Conservation (phyloP, 1,284 basidiomycete species). For the Sutorius eximius region DNA sequence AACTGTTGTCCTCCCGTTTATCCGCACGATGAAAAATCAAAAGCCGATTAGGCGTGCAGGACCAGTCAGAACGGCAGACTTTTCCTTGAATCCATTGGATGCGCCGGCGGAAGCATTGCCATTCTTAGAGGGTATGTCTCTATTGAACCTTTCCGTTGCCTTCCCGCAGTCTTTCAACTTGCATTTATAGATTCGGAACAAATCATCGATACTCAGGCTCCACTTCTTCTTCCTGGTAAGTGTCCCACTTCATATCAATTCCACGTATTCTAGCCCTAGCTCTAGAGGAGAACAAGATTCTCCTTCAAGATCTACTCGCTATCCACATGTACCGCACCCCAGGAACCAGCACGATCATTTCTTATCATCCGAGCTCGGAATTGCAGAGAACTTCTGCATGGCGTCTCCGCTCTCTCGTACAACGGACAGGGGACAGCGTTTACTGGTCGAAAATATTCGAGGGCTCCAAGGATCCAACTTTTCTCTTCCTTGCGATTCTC, state of each 20-base stretch:
- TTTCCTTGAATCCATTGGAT: neutral
- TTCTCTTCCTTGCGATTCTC: slow-evolving; percentile 50
- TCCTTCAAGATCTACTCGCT: slow-evolving; percentile 38
- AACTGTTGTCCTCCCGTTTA: slow-evolving; percentile 49
- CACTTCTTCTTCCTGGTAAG: slow-evolving; percentile 39
- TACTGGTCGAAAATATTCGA: slow-evolving; percentile 57
- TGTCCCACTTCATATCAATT: neutral
- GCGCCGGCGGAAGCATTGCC: neutral
- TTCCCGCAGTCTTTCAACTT: neutral
- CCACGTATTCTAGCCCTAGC: neutral
- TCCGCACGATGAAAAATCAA: slow-evolving; percentile 38
- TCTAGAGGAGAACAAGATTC: slow-evolving; percentile 24
- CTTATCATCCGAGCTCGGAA: slow-evolving; percentile 39
- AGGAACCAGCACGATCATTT: slow-evolving; percentile 41
- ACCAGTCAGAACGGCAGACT: slow-evolving; percentile 4
- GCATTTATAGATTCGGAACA: slow-evolving; percentile 27
- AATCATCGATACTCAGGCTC: slow-evolving; percentile 52
- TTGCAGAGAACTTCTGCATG: slow-evolving; percentile 35
- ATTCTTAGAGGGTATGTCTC: slow-evolving; percentile 17
- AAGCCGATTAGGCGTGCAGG: slow-evolving; percentile 16
- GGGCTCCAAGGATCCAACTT: slow-evolving; percentile 50
- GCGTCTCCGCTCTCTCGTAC: slow-evolving; percentile 36
- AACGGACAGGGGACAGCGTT: slow-evolving; percentile 42
- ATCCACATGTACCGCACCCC: slow-evolving; percentile 42
- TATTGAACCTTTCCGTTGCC: neutral